A percentile compares a stretch with the other conserved stretches of the same genome.
These are phyloP conservation scores for Clitopilus hobsonii DNA, from an alignment of 768 basidiomycete genomes.

Conservation along the genomic window DNA sequence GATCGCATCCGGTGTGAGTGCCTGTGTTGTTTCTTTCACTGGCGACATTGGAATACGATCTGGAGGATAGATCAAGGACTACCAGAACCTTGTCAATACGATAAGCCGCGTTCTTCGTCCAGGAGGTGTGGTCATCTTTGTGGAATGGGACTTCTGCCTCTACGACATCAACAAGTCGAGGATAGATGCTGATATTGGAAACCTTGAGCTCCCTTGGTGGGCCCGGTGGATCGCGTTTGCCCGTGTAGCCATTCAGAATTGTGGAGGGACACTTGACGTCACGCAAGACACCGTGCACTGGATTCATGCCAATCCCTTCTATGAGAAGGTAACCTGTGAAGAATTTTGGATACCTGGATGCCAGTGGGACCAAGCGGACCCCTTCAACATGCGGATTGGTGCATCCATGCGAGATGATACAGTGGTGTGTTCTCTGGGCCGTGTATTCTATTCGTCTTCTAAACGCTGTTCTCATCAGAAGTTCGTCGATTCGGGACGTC, in stretches of 20 bases:
- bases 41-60: constrained; percentile 11
- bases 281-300: constrained; percentile 51
- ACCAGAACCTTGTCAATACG: constrained; percentile 57
- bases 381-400: constrained; percentile 31
- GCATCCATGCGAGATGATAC: constrained; percentile 55
- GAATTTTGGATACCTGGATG: constrained; percentile 64
- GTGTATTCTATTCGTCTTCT: background rate
- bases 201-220: constrained; percentile 50
- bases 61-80: constrained; percentile 59
- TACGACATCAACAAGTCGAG: constrained; percentile 47
- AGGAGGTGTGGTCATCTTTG: constrained; percentile 59
- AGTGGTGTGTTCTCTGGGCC: constrained; percentile 28
- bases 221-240: constrained; percentile 58
- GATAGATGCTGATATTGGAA: constrained; percentile 35
- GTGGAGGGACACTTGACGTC: constrained; percentile 63
- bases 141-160: constrained; percentile 67
- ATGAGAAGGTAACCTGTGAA: constrained; percentile 53
- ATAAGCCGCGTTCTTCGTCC: constrained; percentile 64
- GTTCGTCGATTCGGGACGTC: constrained; percentile 63
- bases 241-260: constrained; percentile 45
- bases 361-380: constrained; percentile 44
- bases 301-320: constrained; percentile 47
- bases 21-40: constrained; percentile 4
- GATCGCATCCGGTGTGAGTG: constrained; percentile 66
- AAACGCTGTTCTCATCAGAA: constrained; percentile 30